Conservation (phyloP, 1,139 yeast genomes). For the Geotrichum europaeum region DNA sequence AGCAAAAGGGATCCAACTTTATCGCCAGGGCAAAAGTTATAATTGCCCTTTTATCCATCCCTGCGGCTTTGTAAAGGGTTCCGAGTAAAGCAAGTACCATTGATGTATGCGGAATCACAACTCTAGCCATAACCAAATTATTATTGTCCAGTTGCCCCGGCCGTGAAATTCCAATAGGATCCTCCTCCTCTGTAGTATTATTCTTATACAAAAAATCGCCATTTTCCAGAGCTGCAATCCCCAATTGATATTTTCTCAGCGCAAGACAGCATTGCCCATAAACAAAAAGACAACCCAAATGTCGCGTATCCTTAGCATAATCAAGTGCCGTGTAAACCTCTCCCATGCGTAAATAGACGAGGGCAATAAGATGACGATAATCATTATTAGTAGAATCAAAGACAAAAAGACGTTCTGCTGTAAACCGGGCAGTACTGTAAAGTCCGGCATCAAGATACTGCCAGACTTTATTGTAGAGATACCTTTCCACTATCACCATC, state of each 20-base stretch:
- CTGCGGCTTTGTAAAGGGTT: slow-evolving; percentile 49
- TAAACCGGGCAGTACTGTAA: slow-evolving; percentile 68
- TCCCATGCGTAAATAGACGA: slow-evolving; percentile 50
- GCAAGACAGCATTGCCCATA: slow-evolving; percentile 61
- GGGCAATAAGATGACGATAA: slow-evolving; percentile 57
- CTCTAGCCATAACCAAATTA: slow-evolving; percentile 7
- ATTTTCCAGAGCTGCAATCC: slow-evolving; percentile 50
- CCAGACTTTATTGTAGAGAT: slow-evolving; percentile 38
- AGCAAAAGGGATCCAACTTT: slow-evolving; percentile 67
- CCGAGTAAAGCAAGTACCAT: slow-evolving; percentile 61
- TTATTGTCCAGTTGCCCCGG: neutral
- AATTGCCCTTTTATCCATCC: slow-evolving; percentile 60
- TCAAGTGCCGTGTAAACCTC: slow-evolving; percentile 51
- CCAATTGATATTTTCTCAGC: slow-evolving; percentile 54
- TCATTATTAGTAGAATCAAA: slow-evolving; percentile 46
- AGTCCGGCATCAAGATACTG: slow-evolving; percentile 72
- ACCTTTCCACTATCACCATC: slow-evolving; percentile 11
- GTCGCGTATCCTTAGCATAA: slow-evolving; percentile 38
- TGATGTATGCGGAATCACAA: neutral
- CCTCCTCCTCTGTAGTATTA: neutral
- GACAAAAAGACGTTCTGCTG: slow-evolving; percentile 69
- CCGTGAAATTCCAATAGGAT: neutral
- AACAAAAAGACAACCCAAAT: slow-evolving; percentile 65
- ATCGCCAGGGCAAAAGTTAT: slow-evolving; percentile 63
- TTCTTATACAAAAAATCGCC: slow-evolving; percentile 1